Evolutionary conservation across 2,329 filamentous ascomycete genomes (phyloP).

Genomic region (Alternaria gansuensis): DNA sequence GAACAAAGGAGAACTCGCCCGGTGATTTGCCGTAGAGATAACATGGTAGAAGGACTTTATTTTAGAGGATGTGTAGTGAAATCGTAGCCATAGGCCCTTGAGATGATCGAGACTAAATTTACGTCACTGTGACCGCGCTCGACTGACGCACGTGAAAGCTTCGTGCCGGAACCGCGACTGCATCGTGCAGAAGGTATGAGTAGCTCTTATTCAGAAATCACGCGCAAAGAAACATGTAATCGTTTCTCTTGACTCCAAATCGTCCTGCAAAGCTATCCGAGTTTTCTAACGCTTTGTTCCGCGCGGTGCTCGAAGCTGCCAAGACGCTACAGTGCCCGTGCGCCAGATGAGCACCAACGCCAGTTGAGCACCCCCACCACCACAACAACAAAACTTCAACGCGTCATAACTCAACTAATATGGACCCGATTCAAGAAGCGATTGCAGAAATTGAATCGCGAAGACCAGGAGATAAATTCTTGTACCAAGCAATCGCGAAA

Average conservation of each 20-base stretch:
- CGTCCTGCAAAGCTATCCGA: neutral
- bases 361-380: too few relatives aligned
- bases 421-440: too few relatives aligned
- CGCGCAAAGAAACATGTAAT: neutral
- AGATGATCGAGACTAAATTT: constrained; percentile 9
- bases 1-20: neutral
- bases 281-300: neutral
- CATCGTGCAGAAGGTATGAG: neutral
- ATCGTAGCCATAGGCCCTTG: neutral
- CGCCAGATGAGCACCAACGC: too few relatives aligned
- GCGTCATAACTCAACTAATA: too few relatives aligned
- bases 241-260: neutral
- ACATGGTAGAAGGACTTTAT: neutral
- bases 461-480: too few relatives aligned
- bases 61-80: neutral
- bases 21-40: neutral
- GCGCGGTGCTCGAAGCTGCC: constrained; percentile 22
- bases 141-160: constrained; percentile 9
- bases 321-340: too few relatives aligned
- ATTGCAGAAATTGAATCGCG: too few relatives aligned
- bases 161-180: neutral
- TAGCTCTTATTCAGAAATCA: too few relatives aligned
- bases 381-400: too few relatives aligned
- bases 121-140: constrained; percentile 38
- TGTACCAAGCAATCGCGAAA: too few relatives aligned